phyloP scores from a whole-genome alignment of 345 rosid species.

The Sapria himalayana region DNA sequence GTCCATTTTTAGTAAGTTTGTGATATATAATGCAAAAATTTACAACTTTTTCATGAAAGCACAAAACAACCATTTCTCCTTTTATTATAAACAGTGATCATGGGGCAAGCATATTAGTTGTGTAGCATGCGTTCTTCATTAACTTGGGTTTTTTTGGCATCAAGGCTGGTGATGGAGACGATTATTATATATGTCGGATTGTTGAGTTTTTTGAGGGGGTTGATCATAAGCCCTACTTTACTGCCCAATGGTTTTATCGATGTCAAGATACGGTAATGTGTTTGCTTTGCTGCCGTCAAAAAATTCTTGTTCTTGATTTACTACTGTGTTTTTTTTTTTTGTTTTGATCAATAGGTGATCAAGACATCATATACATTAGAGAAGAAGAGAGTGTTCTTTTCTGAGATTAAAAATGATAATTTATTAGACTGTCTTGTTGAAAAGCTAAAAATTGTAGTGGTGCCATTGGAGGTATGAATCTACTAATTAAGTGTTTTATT shows the following conservation, averaged over 20 bases:
- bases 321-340: not conserved
- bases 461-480: slow-evolving; percentile 22
- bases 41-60: too few species aligned
- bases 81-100: too few species aligned
- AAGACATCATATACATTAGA: slow-evolving; percentile 14
- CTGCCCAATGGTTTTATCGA: slow-evolving; percentile 66
- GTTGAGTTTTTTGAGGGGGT: slow-evolving; percentile 39
- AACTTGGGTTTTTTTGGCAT: not conserved
- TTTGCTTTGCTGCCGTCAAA: not conserved
- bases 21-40: too few species aligned
- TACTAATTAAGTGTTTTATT: not conserved
- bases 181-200: slow-evolving; percentile 27
- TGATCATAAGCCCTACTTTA: slow-evolving; percentile 22
- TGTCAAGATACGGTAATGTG: slow-evolving; percentile 49
- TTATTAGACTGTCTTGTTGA: slow-evolving; percentile 24
- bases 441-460: slow-evolving; percentile 24
- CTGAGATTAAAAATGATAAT: slow-evolving; percentile 33
- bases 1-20: too few species aligned
- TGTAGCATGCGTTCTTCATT: too few species aligned
- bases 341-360: slow-evolving; percentile 20
- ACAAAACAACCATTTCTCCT: too few species aligned
- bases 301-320: not conserved
- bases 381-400: slow-evolving; percentile 35
- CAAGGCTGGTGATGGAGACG: slow-evolving; percentile 31
- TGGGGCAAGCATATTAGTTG: too few species aligned